A percentile compares a stretch with the other conserved stretches of the same genome.
These are phyloP conservation scores for Ophiostoma sp. DNA, from an alignment of 2,329 filamentous ascomycete genomes.

Conservation along the genomic window DNA sequence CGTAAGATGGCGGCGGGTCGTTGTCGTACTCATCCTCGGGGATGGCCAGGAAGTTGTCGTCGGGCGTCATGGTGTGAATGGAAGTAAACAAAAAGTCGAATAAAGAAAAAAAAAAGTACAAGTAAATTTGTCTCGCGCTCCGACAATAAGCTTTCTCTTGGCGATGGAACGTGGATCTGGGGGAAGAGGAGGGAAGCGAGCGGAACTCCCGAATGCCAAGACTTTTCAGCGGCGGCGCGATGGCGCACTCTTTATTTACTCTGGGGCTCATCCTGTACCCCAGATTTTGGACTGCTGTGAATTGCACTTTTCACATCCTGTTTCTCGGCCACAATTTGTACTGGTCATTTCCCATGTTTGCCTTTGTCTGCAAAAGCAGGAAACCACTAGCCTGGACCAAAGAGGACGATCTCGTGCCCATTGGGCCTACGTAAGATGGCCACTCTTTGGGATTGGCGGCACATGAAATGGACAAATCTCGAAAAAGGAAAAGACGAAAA, in stretches of 20 bases:
- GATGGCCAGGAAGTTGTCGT: neutral
- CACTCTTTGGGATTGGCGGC: neutral
- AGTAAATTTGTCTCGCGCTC: neutral
- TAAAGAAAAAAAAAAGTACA: neutral
- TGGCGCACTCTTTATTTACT: neutral
- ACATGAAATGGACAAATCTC: neutral
- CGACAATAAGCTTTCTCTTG: constrained; percentile 25
- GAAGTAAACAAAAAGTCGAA: neutral
- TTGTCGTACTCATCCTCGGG: constrained; percentile 21
- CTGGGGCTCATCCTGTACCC: constrained; percentile 17
- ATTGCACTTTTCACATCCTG: neutral
- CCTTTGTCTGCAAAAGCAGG: neutral
- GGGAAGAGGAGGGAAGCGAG: neutral
- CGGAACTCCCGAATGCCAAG: constrained; percentile 23
- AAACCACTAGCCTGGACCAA: neutral
- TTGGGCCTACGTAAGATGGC: neutral
- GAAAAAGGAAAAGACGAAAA: neutral
- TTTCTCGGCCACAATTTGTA: neutral
- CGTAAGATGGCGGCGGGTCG: constrained; percentile 24
- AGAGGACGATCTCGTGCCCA: neutral
- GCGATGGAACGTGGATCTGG: constrained; percentile 15
- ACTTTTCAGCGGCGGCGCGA: neutral
- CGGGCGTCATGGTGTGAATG: neutral
- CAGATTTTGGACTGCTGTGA: constrained; percentile 8
- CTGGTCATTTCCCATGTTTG: neutral